phyloP scores from a whole-genome alignment of 495 filamentous ascomycete genomes.

The Terfezia claveryi region DNA sequence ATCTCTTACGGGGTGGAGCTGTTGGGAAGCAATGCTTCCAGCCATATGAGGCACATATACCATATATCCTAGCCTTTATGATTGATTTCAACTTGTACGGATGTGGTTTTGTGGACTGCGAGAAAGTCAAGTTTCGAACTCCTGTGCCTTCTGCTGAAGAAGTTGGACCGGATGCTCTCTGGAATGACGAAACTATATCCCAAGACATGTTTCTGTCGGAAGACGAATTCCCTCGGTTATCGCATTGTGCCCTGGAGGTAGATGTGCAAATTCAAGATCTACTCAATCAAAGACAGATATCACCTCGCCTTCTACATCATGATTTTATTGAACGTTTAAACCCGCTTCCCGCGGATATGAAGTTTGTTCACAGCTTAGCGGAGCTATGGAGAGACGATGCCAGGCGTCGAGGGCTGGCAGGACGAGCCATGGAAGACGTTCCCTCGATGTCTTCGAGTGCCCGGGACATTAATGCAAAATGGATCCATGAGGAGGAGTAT shows the following conservation, averaged over 20 bases:
- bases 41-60: conserved; percentile 79
- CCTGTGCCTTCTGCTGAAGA: conserved; percentile 52
- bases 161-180: conserved; percentile 37
- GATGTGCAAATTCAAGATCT: conserved; percentile 82
- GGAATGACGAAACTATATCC: conserved; percentile 54
- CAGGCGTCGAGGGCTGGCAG: conserved; percentile 30
- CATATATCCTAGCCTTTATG: conserved; percentile 92
- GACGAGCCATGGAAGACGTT: conserved; percentile 35
- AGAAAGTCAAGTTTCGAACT: conserved; percentile 43
- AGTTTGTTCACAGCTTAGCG: conserved; percentile 68
- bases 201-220: conserved; percentile 34
- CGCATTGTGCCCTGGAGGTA: conserved; percentile 70
- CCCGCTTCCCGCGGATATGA: conserved; percentile 42
- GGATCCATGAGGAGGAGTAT: conserved; percentile 85
- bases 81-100: conserved; percentile 92
- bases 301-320: conserved; percentile 55
- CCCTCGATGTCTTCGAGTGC: conserved; percentile 69
- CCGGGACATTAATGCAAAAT: conserved; percentile 44
- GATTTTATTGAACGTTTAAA: conserved; percentile 61
- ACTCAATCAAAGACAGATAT: conserved; percentile 52
- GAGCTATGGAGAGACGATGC: conserved; percentile 86
- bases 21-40: conserved; percentile 67
- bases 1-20: conserved; percentile 65
- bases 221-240: conserved; percentile 44
- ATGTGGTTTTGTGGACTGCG: conserved; percentile 61